These are phyloP conservation scores for Cladophialophora carrionii DNA, from an alignment of 2,329 filamentous ascomycete genomes.

Conservation along the genomic window DNA sequence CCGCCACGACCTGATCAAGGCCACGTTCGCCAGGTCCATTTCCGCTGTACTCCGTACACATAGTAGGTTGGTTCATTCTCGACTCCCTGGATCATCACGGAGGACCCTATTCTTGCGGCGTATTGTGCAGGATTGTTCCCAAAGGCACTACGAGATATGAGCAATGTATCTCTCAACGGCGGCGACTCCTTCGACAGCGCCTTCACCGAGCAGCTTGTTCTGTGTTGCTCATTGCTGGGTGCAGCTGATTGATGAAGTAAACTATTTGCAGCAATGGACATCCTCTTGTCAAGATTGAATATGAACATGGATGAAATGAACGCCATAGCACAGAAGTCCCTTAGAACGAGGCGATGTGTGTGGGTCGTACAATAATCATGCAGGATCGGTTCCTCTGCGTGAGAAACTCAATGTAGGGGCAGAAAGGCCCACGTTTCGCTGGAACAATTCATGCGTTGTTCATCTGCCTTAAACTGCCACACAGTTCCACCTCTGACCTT, in stretches of 20 bases:
- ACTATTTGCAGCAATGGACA: not conserved
- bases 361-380: constrained; percentile 10
- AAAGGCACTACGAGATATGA: not conserved
- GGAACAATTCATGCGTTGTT: not conserved
- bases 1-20: not conserved
- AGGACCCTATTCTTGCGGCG: too few species aligned
- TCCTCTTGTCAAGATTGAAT: constrained; percentile 8
- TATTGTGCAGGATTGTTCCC: not conserved
- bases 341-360: constrained; percentile 23
- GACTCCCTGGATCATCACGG: too few species aligned
- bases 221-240: too few species aligned
- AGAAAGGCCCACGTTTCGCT: constrained; percentile 6
- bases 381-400: not conserved
- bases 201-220: not conserved
- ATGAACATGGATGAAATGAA: constrained; percentile 22
- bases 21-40: not conserved
- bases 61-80: too few species aligned
- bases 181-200: not conserved
- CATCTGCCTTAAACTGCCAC: not conserved
- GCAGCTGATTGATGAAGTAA: not conserved
- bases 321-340: constrained; percentile 18
- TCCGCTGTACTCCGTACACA: too few species aligned
- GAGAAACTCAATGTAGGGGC: constrained; percentile 9
- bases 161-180: not conserved
- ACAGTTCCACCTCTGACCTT: not conserved